A percentile compares a stretch with the other conserved stretches of the same genome.
Evolutionary conservation across 23 red algal genomes (phyloP).

Genomic region (Gracilaria caudata): DNA sequence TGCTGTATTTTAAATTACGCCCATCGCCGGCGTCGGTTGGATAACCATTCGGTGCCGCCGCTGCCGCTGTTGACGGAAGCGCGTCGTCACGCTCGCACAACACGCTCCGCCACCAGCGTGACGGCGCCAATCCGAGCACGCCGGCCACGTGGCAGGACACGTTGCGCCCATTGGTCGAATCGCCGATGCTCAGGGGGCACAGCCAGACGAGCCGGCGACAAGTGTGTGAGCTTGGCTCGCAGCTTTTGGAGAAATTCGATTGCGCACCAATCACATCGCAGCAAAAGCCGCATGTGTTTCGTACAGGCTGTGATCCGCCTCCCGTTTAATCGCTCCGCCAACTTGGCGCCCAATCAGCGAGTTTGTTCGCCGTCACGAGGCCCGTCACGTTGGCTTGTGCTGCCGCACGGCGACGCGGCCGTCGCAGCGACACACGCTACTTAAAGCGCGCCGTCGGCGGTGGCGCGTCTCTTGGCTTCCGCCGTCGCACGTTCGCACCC

Average conservation of each 20-base stretch:
- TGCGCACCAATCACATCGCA: not conserved
- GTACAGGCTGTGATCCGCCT: not conserved
- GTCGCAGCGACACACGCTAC: not conserved
- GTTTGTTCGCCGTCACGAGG: not conserved
- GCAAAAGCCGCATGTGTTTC: not conserved
- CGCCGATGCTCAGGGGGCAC: not conserved
- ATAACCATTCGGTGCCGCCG: not conserved
- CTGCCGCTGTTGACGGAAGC: slow-evolving; percentile 3
- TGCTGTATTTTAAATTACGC: not conserved
- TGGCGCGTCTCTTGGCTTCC: not conserved
- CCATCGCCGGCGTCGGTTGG: not conserved
- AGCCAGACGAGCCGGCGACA: not conserved
- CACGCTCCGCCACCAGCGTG: not conserved
- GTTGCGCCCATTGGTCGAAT: not conserved
- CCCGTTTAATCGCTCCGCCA: not conserved
- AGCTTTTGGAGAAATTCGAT: not conserved
- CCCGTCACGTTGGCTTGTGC: not conserved
- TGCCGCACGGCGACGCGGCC: not conserved
- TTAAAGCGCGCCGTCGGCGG: not conserved
- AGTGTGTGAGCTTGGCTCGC: not conserved
- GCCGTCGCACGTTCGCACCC: not conserved
- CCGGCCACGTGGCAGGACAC: not conserved
- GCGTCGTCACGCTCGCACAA: not conserved
- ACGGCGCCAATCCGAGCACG: not conserved
- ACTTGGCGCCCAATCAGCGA: not conserved